A percentile compares a stretch with the other conserved stretches of the same genome.
Conservation (phyloP, 1,139 yeast species). For the Nadsonia commutata region DNA sequence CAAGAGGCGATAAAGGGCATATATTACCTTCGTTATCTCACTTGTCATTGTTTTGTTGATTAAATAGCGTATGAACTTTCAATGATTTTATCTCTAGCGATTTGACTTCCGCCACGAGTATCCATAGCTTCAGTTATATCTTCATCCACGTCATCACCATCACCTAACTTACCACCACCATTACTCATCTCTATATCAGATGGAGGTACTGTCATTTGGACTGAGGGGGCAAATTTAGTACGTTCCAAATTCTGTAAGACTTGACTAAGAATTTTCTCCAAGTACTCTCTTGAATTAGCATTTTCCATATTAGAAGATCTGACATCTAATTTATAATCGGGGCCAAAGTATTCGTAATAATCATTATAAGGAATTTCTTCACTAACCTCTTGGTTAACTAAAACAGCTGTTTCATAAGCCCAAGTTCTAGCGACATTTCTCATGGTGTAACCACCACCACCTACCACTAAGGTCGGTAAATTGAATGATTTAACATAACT, state of each 20-base stretch:
- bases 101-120: conserved; percentile 81
- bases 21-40: too few species aligned
- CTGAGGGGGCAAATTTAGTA: conserved; percentile 91
- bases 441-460: conserved; percentile 98
- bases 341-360: conserved; percentile 93
- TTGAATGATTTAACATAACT: conserved; percentile 77
- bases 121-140: conserved; percentile 82
- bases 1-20: too few species aligned
- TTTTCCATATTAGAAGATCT: conserved; percentile 94
- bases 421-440: conserved; percentile 92
- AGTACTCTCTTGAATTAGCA: conserved; percentile 86
- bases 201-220: conserved; percentile 49
- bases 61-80: conserved; percentile 22
- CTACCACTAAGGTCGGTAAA: conserved; percentile 79
- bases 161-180: conserved; percentile 73
- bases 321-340: conserved; percentile 73
- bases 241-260: conserved; percentile 68
- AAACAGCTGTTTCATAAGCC: conserved; percentile 86
- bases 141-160: conserved; percentile 35
- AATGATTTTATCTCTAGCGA: conserved; percentile 60
- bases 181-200: conserved; percentile 54
- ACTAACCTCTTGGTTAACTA: conserved; percentile 67
- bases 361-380: conserved; percentile 91
- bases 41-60: too few species aligned
- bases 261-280: conserved; percentile 73